Percentiles rank a stretch among this genome's conserved stretches.
Evolutionary conservation across 2,329 filamentous ascomycete species (phyloP).

Genomic region (Claviceps digitariae): DNA sequence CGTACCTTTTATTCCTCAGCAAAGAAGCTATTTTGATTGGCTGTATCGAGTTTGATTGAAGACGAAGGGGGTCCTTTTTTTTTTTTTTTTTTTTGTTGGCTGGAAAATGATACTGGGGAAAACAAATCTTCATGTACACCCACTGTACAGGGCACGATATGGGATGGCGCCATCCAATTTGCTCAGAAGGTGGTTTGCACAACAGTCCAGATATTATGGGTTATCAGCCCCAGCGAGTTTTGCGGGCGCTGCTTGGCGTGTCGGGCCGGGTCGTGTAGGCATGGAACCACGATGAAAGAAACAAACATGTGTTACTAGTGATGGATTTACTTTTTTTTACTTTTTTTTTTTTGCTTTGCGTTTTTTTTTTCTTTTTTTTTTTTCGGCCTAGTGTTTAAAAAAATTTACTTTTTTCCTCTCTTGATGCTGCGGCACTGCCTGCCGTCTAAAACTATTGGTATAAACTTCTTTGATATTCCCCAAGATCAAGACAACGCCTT

Average conservation of each 20-base stretch:
- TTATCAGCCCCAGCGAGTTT: not conserved
- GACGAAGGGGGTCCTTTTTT: too few relatives aligned
- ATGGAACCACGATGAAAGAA: not conserved
- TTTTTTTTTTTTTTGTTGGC: not conserved
- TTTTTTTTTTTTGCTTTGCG: not conserved
- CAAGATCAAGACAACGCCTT: conserved; percentile 43
- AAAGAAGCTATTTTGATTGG: not conserved
- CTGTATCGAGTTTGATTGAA: too few relatives aligned
- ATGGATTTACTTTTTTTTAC: not conserved
- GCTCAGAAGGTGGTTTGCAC: not conserved
- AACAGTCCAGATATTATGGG: not conserved
- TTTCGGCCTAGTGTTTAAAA: not conserved
- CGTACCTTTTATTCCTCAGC: not conserved
- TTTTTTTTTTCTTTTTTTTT: not conserved
- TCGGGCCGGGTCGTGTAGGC: not conserved
- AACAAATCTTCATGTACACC: not conserved
- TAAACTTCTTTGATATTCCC: not conserved
- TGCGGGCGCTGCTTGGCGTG: not conserved
- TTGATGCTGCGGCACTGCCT: not conserved
- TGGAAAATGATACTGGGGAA: too few relatives aligned
- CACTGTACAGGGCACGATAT: not conserved
- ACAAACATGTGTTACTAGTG: conserved; percentile 1
- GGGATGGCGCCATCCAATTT: not conserved
- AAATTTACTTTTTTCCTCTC: not conserved
- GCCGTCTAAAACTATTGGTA: too few relatives aligned